Conservation (phyloP, 805 yeast species). For the Kockiozyma suomiensis region DNA sequence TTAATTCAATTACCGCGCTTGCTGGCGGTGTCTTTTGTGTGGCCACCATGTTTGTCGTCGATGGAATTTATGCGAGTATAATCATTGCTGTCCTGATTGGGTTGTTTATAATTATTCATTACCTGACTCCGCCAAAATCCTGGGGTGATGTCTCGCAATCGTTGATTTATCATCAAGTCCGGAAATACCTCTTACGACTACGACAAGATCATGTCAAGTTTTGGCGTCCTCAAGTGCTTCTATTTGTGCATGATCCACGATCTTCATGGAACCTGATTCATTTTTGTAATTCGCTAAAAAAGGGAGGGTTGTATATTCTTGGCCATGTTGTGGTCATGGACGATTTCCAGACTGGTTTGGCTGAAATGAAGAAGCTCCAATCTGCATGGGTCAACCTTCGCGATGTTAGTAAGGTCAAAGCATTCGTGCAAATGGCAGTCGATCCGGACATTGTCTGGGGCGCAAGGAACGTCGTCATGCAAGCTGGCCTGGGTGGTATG, state of each 20-base stretch:
- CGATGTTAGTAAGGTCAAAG: conserved; percentile 77
- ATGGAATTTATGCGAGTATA: conserved; percentile 81
- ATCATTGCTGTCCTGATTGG: conserved; percentile 66
- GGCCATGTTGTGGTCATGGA: conserved; percentile 84
- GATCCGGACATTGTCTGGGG: conserved; percentile 95
- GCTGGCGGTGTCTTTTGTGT: conserved; percentile 71
- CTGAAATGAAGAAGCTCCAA: conserved; percentile 71
- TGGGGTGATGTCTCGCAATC: conserved; percentile 99
- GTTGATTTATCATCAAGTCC: conserved; percentile 91
- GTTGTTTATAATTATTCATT: conserved; percentile 79
- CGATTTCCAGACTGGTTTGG: conserved; percentile 63
- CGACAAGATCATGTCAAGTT: conserved; percentile 93
- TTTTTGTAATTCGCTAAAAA: conserved; percentile 91
- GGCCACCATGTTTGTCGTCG: conserved; percentile 91
- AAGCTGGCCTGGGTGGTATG: conserved; percentile 99
- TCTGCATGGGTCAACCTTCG: conserved; percentile 83
- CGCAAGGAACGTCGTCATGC: conserved; percentile 84
- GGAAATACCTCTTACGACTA: conserved; percentile 81
- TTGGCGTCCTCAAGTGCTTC: conserved; percentile 94
- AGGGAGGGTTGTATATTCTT: conserved; percentile 88
- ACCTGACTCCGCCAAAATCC: conserved; percentile 88
- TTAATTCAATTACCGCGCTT: conserved; percentile 79
- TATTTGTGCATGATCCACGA: conserved; percentile 88
- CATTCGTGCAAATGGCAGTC: conserved; percentile 88
- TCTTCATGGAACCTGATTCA: conserved; percentile 89